Percentiles rank a stretch among this genome's conserved stretches.
Conservation (phyloP, 805 yeast genomes). For the Schwanniomyces polymorphus region DNA sequence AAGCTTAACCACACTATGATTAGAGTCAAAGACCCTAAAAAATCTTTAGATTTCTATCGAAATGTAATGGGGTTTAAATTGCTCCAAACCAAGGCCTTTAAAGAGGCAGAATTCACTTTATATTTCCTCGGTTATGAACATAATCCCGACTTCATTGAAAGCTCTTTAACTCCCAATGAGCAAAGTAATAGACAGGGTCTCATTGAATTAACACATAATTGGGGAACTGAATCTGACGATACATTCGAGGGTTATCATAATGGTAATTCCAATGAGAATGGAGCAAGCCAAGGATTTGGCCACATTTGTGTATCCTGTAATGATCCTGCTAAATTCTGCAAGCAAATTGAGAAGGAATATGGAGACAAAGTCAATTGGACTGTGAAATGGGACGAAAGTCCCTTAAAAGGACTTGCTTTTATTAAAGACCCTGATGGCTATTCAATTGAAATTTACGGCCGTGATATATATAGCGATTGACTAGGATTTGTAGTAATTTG, state of each 20-base stretch:
- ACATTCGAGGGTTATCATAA: conserved; percentile 73
- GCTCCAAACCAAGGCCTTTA: conserved; percentile 53
- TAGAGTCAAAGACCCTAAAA: conserved; percentile 81
- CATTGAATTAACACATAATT: conserved; percentile 90
- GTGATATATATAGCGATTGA: not conserved
- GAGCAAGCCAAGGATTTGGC: conserved; percentile 81
- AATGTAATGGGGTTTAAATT: conserved; percentile 81
- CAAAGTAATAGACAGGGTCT: conserved; percentile 61
- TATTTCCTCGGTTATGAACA: conserved; percentile 81
- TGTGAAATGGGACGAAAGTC: conserved; percentile 55
- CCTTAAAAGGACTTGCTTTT: conserved; percentile 63
- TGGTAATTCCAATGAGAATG: conserved; percentile 60
- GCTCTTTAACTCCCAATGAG: conserved; percentile 19
- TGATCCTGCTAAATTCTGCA: conserved; percentile 58
- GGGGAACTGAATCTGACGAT: conserved; percentile 87
- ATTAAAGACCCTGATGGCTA: conserved; percentile 91
- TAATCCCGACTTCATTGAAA: conserved; percentile 42
- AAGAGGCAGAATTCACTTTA: conserved; percentile 75
- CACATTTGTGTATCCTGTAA: conserved; percentile 75
- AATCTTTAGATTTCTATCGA: conserved; percentile 75
- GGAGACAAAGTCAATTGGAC: conserved; percentile 53
- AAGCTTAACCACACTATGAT: conserved; percentile 89
- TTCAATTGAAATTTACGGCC: conserved; percentile 68
- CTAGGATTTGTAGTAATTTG: no score
- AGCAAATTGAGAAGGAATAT: conserved; percentile 47